Percentiles rank a stretch among this genome's conserved stretches.
Evolutionary conservation across 805 yeast species (phyloP).

Genomic region (Isabelozyma gotoi): DNA sequence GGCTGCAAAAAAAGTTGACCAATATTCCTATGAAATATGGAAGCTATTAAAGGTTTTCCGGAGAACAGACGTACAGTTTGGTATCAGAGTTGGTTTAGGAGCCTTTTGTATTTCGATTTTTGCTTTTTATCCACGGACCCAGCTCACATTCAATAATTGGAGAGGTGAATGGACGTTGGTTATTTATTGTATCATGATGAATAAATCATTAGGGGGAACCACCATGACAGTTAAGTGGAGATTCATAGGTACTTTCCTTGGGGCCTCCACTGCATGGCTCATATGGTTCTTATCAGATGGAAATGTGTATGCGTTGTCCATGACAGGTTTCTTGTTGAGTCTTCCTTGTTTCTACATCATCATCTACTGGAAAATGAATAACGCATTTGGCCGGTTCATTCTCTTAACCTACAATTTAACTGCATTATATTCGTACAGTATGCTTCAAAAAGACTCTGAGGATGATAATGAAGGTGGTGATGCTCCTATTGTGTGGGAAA

Average conservation of each 20-base stretch:
- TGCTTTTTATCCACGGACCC: conserved; percentile 62
- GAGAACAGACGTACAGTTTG: conserved; percentile 72
- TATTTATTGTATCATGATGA: conserved; percentile 82
- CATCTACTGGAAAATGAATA: conserved; percentile 61
- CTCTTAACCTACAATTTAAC: conserved; percentile 76
- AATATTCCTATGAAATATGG: conserved; percentile 42
- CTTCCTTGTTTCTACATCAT: conserved; percentile 58
- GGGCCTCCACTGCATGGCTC: conserved; percentile 60
- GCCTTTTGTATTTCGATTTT: conserved; percentile 63
- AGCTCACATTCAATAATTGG: conserved; percentile 59
- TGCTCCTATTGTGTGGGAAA: conserved; percentile 64
- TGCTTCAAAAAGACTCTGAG: conserved; percentile 56
- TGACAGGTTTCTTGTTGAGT: conserved; percentile 47
- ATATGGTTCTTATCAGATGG: conserved; percentile 62
- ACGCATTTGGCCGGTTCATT: conserved; percentile 68
- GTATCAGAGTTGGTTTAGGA: conserved; percentile 77
- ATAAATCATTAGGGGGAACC: conserved; percentile 82
- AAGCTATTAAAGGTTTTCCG: conserved; percentile 49
- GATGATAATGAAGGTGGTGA: conserved; percentile 70
- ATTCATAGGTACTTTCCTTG: conserved; percentile 71
- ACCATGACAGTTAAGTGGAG: conserved; percentile 75
- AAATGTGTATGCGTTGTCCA: conserved; percentile 50
- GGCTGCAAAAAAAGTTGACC: conserved; percentile 2
- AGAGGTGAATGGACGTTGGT: conserved; percentile 84
- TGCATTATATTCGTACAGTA: conserved; percentile 70